Evolutionary conservation across 139 green algal species (phyloP), one percentile per base, ranked within the genome.

Genomic region (Trebouxia sp.): DNA sequence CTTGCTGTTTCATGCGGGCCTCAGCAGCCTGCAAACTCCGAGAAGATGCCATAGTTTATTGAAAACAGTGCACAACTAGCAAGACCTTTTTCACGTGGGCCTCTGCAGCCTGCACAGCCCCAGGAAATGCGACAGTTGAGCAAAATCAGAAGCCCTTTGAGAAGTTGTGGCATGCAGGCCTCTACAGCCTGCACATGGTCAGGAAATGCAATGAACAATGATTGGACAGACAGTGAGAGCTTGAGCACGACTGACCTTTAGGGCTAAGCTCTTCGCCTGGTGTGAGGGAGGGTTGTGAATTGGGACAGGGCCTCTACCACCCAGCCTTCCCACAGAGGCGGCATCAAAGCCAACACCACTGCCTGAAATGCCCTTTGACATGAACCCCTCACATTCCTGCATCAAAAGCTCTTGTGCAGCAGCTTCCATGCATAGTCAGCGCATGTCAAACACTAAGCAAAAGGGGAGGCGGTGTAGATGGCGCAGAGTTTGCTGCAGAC

Each of bases 341-440:
- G 87, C 87, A 30, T 87, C 87, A 72, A 90, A 89, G 41, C 85
- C 85, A 1, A 15, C 72, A 17, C 91, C 92, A 5, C 74, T 92
- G 67, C 92, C 92, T 8, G 28, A 79, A 50, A 96, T 84, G 53
- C 92, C 92, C 50, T 85, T 90, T 22, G 91, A 90, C 83, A 96
- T 94, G 39, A 97, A 85, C 62, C 94, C 90, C 78, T 98, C 94
- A 56, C 90, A 94, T 85, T 98, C 93, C 69, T 82, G 83, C 69
- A 77, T 58, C 48, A 58, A n/a, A n/a, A n/a, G n/a, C n/a, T n/a
- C n/a, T n/a, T n/a, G n/a, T n/a, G n/a, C n/a, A n/a, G n/a, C n/a
- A n/a, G n/a, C n/a, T n/a, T n/a, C n/a, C n/a, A n/a, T n/a, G n/a
- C n/a, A n/a, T n/a, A n/a, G n/a, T n/a, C n/a, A n/a, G n/a, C n/a